Evolutionary conservation across 2,329 filamentous ascomycete genomes (phyloP).

Genomic region (Microsporum canis): DNA sequence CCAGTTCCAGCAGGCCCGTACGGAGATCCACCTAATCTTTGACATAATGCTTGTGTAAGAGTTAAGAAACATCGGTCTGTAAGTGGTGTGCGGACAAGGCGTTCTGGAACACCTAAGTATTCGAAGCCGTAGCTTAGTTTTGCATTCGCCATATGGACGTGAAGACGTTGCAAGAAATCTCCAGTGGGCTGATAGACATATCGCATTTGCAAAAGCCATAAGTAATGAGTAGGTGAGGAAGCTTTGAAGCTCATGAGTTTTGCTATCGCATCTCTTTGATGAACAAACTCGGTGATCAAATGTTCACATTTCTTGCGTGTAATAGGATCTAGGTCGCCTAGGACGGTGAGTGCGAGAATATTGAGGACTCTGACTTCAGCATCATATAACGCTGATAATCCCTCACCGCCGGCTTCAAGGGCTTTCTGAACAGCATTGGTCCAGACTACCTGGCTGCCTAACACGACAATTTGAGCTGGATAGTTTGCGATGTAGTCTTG

Average conservation of each 20-base stretch:
- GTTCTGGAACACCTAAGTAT: conserved; percentile 90
- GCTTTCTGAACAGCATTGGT: conserved; percentile 74
- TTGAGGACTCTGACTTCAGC: conserved; percentile 76
- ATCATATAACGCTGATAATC: conserved; percentile 60
- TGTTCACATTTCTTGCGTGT: conserved; percentile 95
- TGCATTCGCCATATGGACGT: conserved; percentile 95
- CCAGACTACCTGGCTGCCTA: conserved; percentile 90
- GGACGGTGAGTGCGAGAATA: conserved; percentile 74
- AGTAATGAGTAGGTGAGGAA: conserved; percentile 63
- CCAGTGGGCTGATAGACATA: conserved; percentile 77
- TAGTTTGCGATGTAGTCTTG: conserved; percentile 71
- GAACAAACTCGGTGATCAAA: conserved; percentile 96
- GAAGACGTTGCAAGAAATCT: conserved; percentile 69
- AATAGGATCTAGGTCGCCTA: conserved; percentile 77
- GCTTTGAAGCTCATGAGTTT: conserved; percentile 70
- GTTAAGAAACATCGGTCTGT: conserved; percentile 98
- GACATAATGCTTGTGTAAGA: conserved; percentile 87
- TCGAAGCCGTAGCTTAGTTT: conserved; percentile 94
- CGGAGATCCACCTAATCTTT: conserved; percentile 88
- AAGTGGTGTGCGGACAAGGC: conserved; percentile 88
- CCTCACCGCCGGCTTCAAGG: conserved; percentile 58
- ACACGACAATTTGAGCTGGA: conserved; percentile 88
- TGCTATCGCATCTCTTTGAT: conserved; percentile 87
- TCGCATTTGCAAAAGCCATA: conserved; percentile 95
- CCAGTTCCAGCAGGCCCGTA: conserved; percentile 96